Evolutionary conservation across 345 rosid genomes (phyloP).

Genomic region (Geranium rotundifolium): DNA sequence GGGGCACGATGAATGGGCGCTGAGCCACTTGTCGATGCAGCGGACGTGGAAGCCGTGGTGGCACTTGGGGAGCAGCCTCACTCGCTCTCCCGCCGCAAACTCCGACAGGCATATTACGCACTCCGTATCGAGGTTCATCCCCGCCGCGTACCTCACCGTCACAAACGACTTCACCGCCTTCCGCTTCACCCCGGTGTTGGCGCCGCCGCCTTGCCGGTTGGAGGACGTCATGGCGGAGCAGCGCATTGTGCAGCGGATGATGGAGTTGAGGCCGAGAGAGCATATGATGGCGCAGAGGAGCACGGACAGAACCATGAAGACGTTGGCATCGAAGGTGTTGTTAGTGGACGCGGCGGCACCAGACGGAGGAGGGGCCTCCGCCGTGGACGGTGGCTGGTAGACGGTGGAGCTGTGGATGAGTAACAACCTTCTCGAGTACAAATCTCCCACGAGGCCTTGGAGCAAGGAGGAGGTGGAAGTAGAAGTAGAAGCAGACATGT

Average conservation of each 20-base stretch:
- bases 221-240: too few relatives aligned
- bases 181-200: too few relatives aligned
- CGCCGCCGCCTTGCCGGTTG: too few relatives aligned
- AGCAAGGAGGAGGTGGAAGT: not conserved
- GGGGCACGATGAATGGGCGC: conserved; percentile 90
- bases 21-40: conserved; percentile 87
- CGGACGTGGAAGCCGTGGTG: conserved; percentile 72
- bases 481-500: conserved; percentile 20
- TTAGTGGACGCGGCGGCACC: conserved; percentile 11
- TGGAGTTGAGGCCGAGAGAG: conserved; percentile 71
- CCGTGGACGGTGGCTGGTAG: conserved; percentile 10
- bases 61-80: conserved; percentile 71
- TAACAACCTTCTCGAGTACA: conserved; percentile 44
- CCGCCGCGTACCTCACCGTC: too few relatives aligned
- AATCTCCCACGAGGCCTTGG: too few relatives aligned
- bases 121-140: conserved; percentile 54
- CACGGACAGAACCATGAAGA: conserved; percentile 74
- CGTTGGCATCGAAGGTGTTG: conserved; percentile 53
- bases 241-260: too few relatives aligned
- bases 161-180: too few relatives aligned
- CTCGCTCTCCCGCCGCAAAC: conserved; percentile 41
- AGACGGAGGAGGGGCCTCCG: conserved; percentile 9
- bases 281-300: conserved; percentile 75
- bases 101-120: conserved; percentile 77
- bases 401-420: conserved; percentile 22